Evolutionary conservation across 257 asterid genomes (phyloP).

Genomic region (Anisodus tanguticus): DNA sequence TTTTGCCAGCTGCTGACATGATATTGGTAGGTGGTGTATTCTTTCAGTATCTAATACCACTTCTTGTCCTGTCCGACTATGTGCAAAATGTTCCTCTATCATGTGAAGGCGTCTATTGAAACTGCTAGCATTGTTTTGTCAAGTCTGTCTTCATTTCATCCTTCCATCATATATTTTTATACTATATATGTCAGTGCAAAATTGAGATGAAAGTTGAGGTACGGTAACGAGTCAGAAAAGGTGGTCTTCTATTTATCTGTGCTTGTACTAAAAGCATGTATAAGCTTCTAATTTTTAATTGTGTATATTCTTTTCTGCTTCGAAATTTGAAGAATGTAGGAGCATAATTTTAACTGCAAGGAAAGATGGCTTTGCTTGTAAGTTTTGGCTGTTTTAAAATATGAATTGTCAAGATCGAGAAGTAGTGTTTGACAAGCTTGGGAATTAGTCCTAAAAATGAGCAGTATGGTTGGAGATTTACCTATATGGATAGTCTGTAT

Average conservation of each 20-base stretch:
- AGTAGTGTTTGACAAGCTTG: conserved; percentile 14
- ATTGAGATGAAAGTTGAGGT: neutral
- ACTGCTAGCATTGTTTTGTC: conserved; percentile 18
- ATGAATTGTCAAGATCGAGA: conserved; percentile 17
- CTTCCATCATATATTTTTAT: neutral
- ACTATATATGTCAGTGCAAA: neutral
- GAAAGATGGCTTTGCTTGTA: conserved; percentile 1
- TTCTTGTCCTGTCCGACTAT: neutral
- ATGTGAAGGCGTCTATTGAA: neutral
- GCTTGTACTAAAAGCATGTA: conserved; percentile 7
- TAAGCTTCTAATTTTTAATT: neutral
- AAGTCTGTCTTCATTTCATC: conserved; percentile 19
- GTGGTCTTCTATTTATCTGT: neutral
- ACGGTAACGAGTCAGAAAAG: neutral
- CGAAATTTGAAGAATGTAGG: conserved; percentile 20
- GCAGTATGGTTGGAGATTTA: conserved; percentile 21
- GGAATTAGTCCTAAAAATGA: neutral
- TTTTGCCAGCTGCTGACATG: conserved; percentile 92
- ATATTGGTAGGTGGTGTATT: conserved; percentile 68
- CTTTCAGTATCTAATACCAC: conserved; percentile 14
- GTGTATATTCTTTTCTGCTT: neutral
- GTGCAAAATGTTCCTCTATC: neutral
- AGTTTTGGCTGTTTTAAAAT: neutral
- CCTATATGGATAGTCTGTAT: neutral
- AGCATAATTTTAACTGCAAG: neutral